Conservation (phyloP, 371 early-diverging fungal genomes). For the Fennellomyces sp. region DNA sequence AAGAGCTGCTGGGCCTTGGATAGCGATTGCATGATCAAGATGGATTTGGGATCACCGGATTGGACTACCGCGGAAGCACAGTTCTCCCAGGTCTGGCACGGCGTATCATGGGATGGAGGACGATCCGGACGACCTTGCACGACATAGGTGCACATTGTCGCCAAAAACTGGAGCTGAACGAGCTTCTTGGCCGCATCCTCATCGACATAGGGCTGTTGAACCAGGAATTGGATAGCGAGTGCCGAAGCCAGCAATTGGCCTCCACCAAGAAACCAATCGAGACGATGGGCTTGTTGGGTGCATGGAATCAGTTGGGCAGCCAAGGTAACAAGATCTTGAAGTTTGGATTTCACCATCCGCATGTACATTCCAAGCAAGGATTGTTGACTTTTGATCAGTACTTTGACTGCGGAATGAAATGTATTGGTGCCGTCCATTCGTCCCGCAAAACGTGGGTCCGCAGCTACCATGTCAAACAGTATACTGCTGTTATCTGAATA, state of each 20-base stretch:
- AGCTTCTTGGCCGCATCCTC: conserved; percentile 10
- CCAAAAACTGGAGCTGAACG: conserved; percentile 26
- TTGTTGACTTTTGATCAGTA: conserved; percentile 33
- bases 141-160: conserved; percentile 35
- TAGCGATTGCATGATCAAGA: conserved; percentile 25
- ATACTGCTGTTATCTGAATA: not conserved
- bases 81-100: conserved; percentile 7
- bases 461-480: conserved; percentile 30
- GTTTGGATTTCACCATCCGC: not conserved
- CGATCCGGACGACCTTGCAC: conserved; percentile 33
- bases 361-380: conserved; percentile 33
- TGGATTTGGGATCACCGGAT: conserved; percentile 26
- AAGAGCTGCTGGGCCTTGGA: conserved; percentile 10
- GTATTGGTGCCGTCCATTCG: conserved; percentile 34
- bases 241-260: conserved; percentile 34
- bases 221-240: conserved; percentile 30
- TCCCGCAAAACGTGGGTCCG: conserved; percentile 41
- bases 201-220: not conserved
- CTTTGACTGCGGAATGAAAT: conserved; percentile 27
- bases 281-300: not conserved
- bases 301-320: conserved; percentile 15
- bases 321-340: conserved; percentile 19
- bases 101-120: not conserved
- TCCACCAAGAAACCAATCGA: conserved; percentile 36
- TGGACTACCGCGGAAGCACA: conserved; percentile 20